Conservation (phyloP, 108 stramenopile species). For the Nitzschia putrida region DNA sequence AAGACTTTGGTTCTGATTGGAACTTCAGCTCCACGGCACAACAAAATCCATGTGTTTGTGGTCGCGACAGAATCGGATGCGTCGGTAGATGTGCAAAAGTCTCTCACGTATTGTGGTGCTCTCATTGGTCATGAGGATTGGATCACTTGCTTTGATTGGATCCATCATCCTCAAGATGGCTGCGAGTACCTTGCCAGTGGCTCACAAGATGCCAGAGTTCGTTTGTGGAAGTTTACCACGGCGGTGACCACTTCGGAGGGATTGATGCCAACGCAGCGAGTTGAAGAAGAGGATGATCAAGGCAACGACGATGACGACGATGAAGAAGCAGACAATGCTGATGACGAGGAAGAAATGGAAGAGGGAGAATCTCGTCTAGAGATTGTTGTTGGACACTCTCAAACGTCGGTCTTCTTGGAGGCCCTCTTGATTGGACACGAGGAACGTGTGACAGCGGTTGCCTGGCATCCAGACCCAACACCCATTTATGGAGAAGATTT, state of each 20-base stretch:
- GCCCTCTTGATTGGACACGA: constrained; percentile 86
- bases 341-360: constrained; percentile 61
- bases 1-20: constrained; percentile 51
- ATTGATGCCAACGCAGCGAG: background rate
- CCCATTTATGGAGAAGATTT: constrained; percentile 43
- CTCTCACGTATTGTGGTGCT: constrained; percentile 44
- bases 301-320: constrained; percentile 42
- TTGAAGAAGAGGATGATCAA: constrained; percentile 23
- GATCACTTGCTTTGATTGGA: constrained; percentile 79
- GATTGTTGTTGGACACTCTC: constrained; percentile 31
- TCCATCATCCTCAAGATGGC: background rate
- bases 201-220: constrained; percentile 81
- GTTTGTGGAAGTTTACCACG: constrained; percentile 77
- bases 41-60: constrained; percentile 73
- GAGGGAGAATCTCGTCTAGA: constrained; percentile 73
- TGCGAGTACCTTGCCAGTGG: constrained; percentile 67
- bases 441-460: constrained; percentile 74
- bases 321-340: constrained; percentile 48
- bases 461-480: constrained; percentile 59
- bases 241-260: background rate
- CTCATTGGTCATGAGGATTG: constrained; percentile 85
- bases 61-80: background rate
- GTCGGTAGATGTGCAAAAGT: background rate
- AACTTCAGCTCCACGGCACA: constrained; percentile 74
- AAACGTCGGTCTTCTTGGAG: constrained; percentile 68